Conservation (phyloP, 2,329 filamentous ascomycete genomes). For the Albophoma yamanashiensis region DNA sequence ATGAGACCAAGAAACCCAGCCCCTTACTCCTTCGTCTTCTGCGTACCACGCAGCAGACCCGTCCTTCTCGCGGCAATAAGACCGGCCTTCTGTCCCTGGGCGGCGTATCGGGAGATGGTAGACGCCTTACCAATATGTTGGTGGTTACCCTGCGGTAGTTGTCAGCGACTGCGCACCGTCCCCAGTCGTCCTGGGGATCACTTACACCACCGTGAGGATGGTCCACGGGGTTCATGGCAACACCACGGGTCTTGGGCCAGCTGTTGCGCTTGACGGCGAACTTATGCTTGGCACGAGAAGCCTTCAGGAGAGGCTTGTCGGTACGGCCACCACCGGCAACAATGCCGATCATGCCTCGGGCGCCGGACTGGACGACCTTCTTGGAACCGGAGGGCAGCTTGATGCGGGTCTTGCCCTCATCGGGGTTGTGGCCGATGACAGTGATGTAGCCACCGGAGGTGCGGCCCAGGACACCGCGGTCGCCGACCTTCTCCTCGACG, state of each 20-base stretch:
- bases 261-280: conserved; percentile 99
- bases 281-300: conserved; percentile 99
- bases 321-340: conserved; percentile 98
- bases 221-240: conserved; percentile 99
- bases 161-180: conserved; percentile 28
- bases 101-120: conserved; percentile 96
- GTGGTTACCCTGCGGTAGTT: conserved; percentile 73
- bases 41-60: conserved; percentile 99
- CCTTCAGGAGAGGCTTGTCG: conserved; percentile 99
- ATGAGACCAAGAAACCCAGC: conserved; percentile 42
- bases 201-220: conserved; percentile 89
- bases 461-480: conserved; percentile 91
- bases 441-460: conserved; percentile 99
- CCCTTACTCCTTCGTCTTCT: conserved; percentile 96
- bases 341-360: conserved; percentile 98
- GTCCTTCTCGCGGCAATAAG: conserved; percentile 99
- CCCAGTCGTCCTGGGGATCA: conserved; percentile 14
- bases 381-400: conserved; percentile 99
- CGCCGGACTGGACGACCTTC: conserved; percentile 90
- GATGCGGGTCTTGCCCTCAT: conserved; percentile 99
- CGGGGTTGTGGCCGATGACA: conserved; percentile 92
- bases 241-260: conserved; percentile 99
- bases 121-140: conserved; percentile 99
- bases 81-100: conserved; percentile 99
- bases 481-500: conserved; percentile 97